phyloP scores from a whole-genome alignment of 2,329 filamentous ascomycete species.

The Fusarium sp. region DNA sequence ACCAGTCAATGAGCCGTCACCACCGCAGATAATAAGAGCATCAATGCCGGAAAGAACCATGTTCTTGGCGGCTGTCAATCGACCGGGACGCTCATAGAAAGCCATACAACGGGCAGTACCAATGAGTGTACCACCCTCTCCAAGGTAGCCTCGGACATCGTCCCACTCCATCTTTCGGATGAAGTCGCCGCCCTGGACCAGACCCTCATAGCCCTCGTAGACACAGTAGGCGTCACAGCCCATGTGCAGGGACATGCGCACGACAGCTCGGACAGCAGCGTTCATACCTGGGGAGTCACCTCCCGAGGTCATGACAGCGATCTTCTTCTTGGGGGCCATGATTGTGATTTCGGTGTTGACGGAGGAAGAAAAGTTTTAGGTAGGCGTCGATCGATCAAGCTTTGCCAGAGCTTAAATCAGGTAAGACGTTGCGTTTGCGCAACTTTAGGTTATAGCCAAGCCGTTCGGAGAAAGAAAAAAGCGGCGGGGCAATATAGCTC shows the following conservation, averaged over 20 bases:
- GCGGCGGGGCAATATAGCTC: conserved; percentile 48
- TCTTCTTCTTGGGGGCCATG: conserved; percentile 71
- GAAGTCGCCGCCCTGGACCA: conserved; percentile 88
- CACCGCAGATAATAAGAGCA: conserved; percentile 94
- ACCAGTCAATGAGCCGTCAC: conserved; percentile 95
- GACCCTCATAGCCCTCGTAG: conserved; percentile 95
- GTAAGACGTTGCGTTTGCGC: conserved; percentile 38
- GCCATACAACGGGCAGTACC: conserved; percentile 93
- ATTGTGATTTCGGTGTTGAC: conserved; percentile 42
- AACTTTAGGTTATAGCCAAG: conserved; percentile 1
- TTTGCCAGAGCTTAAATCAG: conserved; percentile 45
- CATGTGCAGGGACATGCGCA: conserved; percentile 89
- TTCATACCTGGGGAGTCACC: conserved; percentile 97
- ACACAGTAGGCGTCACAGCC: conserved; percentile 83
- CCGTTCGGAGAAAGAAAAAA: conserved; percentile 43
- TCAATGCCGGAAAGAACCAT: conserved; percentile 94
- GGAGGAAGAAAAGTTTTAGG: conserved; percentile 17
- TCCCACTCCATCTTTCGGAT: conserved; percentile 92
- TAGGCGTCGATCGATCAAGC: conserved; percentile 35
- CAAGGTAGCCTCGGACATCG: conserved; percentile 93
- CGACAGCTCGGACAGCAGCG: conserved; percentile 86
- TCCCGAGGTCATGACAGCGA: conserved; percentile 93
- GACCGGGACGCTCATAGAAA: conserved; percentile 89
- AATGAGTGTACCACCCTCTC: conserved; percentile 94
- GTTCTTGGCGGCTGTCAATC: conserved; percentile 90